Evolutionary conservation across 2,329 filamentous ascomycete species (phyloP), one percentile per base, ranked within the genome.

Genomic region (Biscogniauxia marginata): DNA sequence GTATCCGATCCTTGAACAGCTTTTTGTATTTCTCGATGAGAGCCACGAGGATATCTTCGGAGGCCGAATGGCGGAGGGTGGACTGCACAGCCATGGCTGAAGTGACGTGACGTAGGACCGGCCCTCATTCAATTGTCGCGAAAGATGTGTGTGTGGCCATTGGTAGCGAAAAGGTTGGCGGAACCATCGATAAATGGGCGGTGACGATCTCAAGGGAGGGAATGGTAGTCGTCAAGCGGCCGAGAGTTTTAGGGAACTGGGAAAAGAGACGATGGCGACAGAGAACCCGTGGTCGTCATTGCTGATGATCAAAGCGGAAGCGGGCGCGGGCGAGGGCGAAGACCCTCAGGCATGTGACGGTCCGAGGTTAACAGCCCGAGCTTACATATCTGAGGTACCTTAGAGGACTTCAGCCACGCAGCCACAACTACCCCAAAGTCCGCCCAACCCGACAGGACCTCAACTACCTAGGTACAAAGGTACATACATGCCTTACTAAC

Each of bases 31-130:
- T 85, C 52, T 84, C 78, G 66, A 87, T 71, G 54, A 91, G 84
- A 46, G 79, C 78, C 30, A 84, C 79, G 68, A 92, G 77, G 67
- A 87, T 83, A 73, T 89, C 86, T 73, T 89, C 83, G 64, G 84
- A 82, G 49, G 78, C 81, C 65, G 83, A 82, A 65, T 80, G 78
- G 63, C 86, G 85, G 65, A 97, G 81, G 4, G 89, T 96, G 54
- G 93, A 97, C 77, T 96, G 93, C 62, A 82, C 88, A 60, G 91
- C 90, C 93, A 97, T 97, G 57, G 56, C 68, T 23, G 53, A 46
- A 52, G 57, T 62, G 59, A 54, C 54, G 62, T 59, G 58, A 63
- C 63, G 60, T 47, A 55, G 45, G 50, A 54, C 60, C 50, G 21
- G 61, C 47, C 55, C 54, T 49, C 54, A 25, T 55, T 56, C 50